Percentiles rank a stretch among this genome's conserved stretches.
These are phyloP conservation scores for Populus hybrid DNA, from an alignment of 441 rosid species.

Conservation along the genomic window DNA sequence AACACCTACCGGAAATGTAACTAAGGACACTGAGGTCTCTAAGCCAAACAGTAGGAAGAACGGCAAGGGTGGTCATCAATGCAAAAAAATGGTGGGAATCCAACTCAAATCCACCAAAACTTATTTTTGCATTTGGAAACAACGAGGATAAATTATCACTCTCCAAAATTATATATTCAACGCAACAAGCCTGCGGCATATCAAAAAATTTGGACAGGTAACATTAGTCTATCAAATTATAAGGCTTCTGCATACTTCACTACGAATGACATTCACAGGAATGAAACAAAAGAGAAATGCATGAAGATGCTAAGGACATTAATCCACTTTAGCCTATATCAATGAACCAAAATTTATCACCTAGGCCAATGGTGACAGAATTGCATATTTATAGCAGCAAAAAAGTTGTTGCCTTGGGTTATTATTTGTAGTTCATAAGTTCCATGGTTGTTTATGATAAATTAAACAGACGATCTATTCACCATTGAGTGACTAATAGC, in stretches of 20 bases:
- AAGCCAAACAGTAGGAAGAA: constrained; percentile 92
- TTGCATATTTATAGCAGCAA: neutral
- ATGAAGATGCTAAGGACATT: neutral
- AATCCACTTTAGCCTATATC: neutral
- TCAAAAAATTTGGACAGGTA: constrained; percentile 3
- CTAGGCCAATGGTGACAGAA: neutral
- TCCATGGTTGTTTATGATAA: neutral
- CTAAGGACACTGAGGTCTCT: constrained; percentile 85
- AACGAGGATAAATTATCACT: constrained; percentile 75
- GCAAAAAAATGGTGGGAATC: constrained; percentile 66
- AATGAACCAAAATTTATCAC: too few relatives aligned
- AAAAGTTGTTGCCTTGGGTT: neutral
- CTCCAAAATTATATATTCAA: constrained; percentile 88
- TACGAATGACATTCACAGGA: neutral
- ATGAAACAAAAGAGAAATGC: neutral
- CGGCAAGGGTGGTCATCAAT: constrained; percentile 59
- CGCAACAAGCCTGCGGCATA: constrained; percentile 71
- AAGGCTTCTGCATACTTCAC: neutral
- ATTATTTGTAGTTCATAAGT: neutral
- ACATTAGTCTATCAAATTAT: neutral
- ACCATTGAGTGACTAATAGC: neutral
- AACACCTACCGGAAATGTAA: constrained; percentile 71
- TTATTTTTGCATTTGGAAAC: constrained; percentile 73
- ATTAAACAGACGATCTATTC: neutral
- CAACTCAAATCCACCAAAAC: constrained; percentile 51